phyloP scores from a whole-genome alignment of 202 grass and related monocot genomes.

The Schoenoplectus tabernaemontani region DNA sequence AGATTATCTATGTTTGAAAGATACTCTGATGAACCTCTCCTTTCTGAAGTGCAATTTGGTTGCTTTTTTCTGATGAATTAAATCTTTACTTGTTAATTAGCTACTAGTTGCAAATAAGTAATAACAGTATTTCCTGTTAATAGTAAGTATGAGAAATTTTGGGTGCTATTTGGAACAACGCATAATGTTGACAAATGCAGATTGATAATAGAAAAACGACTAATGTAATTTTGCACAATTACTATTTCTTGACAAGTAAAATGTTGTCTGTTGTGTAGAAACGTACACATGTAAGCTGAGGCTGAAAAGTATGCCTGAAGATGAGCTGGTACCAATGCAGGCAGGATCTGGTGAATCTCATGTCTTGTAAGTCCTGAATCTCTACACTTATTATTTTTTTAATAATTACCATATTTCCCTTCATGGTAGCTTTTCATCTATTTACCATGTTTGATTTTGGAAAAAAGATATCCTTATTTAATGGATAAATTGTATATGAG shows the following conservation, averaged over 20 bases:
- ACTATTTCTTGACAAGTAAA: slow-evolving; percentile 26
- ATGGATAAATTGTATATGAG: not conserved
- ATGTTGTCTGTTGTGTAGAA: slow-evolving; percentile 42
- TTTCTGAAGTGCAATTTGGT: not conserved
- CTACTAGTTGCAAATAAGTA: not conserved
- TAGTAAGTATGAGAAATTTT: not conserved
- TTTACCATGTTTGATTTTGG: not conserved
- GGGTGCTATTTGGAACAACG: not conserved
- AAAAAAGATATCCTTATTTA: not conserved
- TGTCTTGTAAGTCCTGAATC: slow-evolving; percentile 71
- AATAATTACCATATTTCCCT: not conserved
- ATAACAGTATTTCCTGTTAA: not conserved
- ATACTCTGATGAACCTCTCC: not conserved
- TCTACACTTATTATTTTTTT: slow-evolving; percentile 15
- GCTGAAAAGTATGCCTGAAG: slow-evolving; percentile 84
- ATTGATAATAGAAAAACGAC: not conserved
- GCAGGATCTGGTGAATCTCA: slow-evolving; percentile 96
- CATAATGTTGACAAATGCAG: not conserved
- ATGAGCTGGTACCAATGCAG: slow-evolving; percentile 70
- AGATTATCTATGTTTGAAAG: not conserved
- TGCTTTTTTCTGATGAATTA: not conserved
- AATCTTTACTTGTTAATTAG: not conserved
- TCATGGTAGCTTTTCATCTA: not conserved
- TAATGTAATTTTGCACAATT: not conserved
- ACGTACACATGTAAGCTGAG: slow-evolving; percentile 78